These are phyloP conservation scores for Candida tammaniensis DNA, from an alignment of 805 yeast species.

Conservation along the genomic window DNA sequence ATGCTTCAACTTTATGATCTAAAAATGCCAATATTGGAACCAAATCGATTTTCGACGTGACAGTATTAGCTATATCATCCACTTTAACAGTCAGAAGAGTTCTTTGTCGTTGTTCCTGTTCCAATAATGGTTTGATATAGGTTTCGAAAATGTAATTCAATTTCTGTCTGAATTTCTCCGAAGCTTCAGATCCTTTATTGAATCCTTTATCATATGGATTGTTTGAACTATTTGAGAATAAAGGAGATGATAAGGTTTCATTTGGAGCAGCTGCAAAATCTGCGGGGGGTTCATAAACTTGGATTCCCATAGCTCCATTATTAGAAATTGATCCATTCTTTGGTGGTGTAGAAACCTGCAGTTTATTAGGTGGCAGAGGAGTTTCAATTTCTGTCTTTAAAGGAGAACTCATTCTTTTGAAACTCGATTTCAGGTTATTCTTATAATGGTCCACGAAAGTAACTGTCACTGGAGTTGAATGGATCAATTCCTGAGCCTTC, in stretches of 20 bases:
- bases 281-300: slow-evolving; percentile 11
- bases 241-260: too few species aligned
- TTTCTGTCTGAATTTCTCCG: slow-evolving; percentile 20
- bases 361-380: not conserved
- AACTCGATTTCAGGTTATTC: not conserved
- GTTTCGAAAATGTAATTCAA: slow-evolving; percentile 11
- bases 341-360: not conserved
- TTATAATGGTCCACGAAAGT: slow-evolving; percentile 20
- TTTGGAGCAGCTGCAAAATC: not conserved
- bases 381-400: not conserved
- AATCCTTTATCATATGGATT: slow-evolving; percentile 38
- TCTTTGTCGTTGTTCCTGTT: not conserved
- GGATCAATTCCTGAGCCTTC: slow-evolving; percentile 17
- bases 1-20: slow-evolving; percentile 26
- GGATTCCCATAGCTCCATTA: slow-evolving; percentile 16
- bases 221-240: slow-evolving; percentile 12
- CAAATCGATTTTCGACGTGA: slow-evolving; percentile 29
- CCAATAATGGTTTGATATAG: slow-evolving; percentile 14
- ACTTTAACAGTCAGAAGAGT: slow-evolving; percentile 10
- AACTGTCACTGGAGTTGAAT: slow-evolving; percentile 24
- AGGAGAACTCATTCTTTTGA: not conserved
- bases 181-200: slow-evolving; percentile 29
- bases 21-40: slow-evolving; percentile 31
- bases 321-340: not conserved
- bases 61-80: slow-evolving; percentile 35